Conservation (phyloP, 75 land plant genomes). For the Pinus taeda region DNA sequence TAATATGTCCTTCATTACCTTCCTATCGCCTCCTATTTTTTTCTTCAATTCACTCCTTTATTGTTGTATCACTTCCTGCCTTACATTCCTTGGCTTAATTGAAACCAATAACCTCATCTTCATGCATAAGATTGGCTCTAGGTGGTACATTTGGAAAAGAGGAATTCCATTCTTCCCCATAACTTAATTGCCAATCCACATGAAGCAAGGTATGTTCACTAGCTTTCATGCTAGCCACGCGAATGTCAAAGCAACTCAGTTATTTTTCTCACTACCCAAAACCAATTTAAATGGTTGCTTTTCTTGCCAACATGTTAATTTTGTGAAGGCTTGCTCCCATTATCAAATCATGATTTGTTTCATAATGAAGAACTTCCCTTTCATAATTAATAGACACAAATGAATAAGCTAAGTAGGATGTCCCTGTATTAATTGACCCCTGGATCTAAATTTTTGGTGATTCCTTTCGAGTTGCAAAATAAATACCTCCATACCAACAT, state of each 20-base stretch:
- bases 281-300: too few relatives aligned
- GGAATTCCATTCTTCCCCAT: conserved; percentile 94
- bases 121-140: conserved; percentile 82
- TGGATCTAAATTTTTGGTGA: too few relatives aligned
- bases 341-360: too few relatives aligned
- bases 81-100: conserved; percentile 92
- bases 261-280: conserved; percentile 16
- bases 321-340: too few relatives aligned
- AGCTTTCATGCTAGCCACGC: conserved; percentile 83
- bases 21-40: conserved; percentile 84
- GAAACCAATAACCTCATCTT: conserved; percentile 93
- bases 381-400: too few relatives aligned
- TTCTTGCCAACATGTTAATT: too few relatives aligned
- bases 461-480: too few relatives aligned
- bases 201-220: conserved; percentile 89
- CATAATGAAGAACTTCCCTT: too few relatives aligned
- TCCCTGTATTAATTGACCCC: too few relatives aligned
- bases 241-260: conserved; percentile 80
- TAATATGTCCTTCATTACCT: conserved; percentile 85
- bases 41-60: conserved; percentile 93
- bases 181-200: conserved; percentile 85
- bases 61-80: conserved; percentile 91
- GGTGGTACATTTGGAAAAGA: conserved; percentile 99
- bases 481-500: too few relatives aligned
- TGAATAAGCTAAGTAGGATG: too few relatives aligned